Base-by-base conservation (phyloP, 371 early-diverging fungal species). In the Nematocida ironsii region DNA sequence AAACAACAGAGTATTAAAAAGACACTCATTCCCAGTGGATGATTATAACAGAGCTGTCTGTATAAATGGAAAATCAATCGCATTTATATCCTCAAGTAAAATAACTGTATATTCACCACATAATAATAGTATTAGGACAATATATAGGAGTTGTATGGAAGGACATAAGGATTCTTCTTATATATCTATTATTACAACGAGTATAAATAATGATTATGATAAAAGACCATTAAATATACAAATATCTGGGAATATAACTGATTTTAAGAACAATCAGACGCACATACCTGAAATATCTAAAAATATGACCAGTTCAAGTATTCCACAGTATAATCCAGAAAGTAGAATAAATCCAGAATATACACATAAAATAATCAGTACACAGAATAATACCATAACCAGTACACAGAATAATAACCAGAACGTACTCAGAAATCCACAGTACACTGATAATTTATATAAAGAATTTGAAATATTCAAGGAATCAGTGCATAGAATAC, bases 401-500 rank as follows among this genome's bases (percentile, higher is more conserved):
- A 50, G 52, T 50, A 3, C 9, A 18, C 9, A 50, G 9, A 13
- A 0, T 18, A 50, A 50, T 13, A 50, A 50, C 18, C 13, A 50
- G 9, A 3, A 18, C 13, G 1, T 13, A 13, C 52, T 50, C 9
- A 18, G 18, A 18, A 13, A 50, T 3, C 13, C 52, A 18, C 52
- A 50, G 18, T 9, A 50, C 52, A 50, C 50, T 1, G n/a, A 13
- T 20, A 23, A 58, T 18, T 6, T 78, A 5, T 60, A 56, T 56
- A 44, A 70, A 42, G 70, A 55, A 9, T 69, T 78, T 62, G 69
- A 78, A 45, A 33, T n/a, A 9, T 78, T 78, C 57, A 78, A 78
- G 33, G 80, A 78, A 52, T 78, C 80, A 6, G 71, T 78, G 23
- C 69, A 78, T 42, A 69, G 52, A n/a, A 61, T 78, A 27, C 80